phyloP scores from a whole-genome alignment of 139 green algal genomes.

The Haematococcus lacustris region DNA sequence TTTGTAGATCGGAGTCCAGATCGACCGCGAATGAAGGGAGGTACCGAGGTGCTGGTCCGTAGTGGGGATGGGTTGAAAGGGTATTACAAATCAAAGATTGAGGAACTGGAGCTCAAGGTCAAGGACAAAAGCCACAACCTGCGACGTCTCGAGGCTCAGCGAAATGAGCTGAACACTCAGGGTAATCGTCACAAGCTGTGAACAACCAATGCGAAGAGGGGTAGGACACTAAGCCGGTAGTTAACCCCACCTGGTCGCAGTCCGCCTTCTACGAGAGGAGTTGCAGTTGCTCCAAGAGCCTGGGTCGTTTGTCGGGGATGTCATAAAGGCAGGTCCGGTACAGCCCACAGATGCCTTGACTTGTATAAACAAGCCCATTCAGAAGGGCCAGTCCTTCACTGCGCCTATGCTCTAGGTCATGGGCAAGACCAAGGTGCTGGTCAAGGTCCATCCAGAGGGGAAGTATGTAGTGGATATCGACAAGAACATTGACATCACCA shows the following conservation, averaged over 20 bases:
- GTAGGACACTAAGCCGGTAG: not conserved
- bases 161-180: slow-evolving; percentile 97
- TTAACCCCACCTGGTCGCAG: slow-evolving; percentile 47
- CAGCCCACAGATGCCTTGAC: not conserved
- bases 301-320: slow-evolving; percentile 96
- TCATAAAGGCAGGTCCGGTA: slow-evolving; percentile 80
- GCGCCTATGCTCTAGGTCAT: slow-evolving; percentile 88
- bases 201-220: no score
- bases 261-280: slow-evolving; percentile 92
- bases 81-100: slow-evolving; percentile 78
- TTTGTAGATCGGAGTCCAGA: no score
- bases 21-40: no score
- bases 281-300: slow-evolving; percentile 96
- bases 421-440: slow-evolving; percentile 98
- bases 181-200: no score
- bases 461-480: slow-evolving; percentile 98
- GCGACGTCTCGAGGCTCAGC: slow-evolving; percentile 90
- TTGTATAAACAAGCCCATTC: not conserved
- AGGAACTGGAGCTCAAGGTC: slow-evolving; percentile 86
- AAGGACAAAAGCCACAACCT: slow-evolving; percentile 93
- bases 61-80: slow-evolving; percentile 32
- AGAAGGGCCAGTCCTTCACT: not conserved
- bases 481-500: slow-evolving; percentile 79
- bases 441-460: slow-evolving; percentile 97
- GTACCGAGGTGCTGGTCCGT: no score